Conservation (phyloP, 1,284 basidiomycete species). For the Heliocybe sulcata region DNA sequence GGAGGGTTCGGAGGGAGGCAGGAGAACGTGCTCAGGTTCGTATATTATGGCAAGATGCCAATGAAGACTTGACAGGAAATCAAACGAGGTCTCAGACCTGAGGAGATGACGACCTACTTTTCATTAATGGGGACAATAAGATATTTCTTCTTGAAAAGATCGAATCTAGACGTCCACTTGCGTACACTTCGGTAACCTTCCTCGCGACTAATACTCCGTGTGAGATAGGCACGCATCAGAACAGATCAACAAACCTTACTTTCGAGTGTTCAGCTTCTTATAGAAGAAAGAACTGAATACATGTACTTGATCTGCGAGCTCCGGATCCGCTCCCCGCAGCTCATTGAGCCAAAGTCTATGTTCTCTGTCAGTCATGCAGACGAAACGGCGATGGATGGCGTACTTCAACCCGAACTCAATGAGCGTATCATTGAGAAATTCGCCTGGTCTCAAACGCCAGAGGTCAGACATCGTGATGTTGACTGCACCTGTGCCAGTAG, state of each 20-base stretch:
- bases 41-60: conserved; percentile 97
- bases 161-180: conserved; percentile 89
- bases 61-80: conserved; percentile 59
- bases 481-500: conserved; percentile 60
- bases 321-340: conserved; percentile 45
- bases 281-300: conserved; percentile 98
- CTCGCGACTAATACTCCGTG: conserved; percentile 31
- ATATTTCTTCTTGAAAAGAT: conserved; percentile 89
- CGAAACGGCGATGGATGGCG: not conserved
- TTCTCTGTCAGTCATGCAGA: not conserved
- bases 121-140: conserved; percentile 97
- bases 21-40: conserved; percentile 64
- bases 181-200: conserved; percentile 80
- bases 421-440: conserved; percentile 92
- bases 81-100: not conserved
- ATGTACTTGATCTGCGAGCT: conserved; percentile 70
- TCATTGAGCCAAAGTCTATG: conserved; percentile 61
- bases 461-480: conserved; percentile 77
- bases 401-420: conserved; percentile 95
- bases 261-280: conserved; percentile 79
- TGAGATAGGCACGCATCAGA: not conserved
- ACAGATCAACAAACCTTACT: conserved; percentile 34
- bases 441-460: conserved; percentile 63
- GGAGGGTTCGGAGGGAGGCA: conserved; percentile 22
- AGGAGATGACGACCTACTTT: conserved; percentile 46